These are phyloP conservation scores for Xylariaceae sp. DNA, from an alignment of 2,329 filamentous ascomycete species.

Conservation along the genomic window DNA sequence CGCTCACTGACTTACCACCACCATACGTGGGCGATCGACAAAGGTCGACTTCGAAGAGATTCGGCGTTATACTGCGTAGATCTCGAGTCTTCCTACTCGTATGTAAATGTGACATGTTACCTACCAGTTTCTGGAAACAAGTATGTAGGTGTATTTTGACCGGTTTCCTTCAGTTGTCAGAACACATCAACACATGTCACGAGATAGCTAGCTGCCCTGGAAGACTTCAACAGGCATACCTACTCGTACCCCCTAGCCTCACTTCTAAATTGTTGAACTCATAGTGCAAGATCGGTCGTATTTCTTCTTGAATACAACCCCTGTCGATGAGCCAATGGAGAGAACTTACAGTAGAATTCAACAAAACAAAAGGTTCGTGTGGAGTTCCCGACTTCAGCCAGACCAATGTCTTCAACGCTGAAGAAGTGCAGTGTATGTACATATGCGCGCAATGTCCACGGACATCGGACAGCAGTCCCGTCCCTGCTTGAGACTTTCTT, in stretches of 20 bases:
- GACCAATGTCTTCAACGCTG: neutral
- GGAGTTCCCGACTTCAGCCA: neutral
- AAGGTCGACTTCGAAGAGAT: neutral
- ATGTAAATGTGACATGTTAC: too few species aligned
- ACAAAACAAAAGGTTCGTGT: neutral
- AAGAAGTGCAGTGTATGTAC: constrained; percentile 4
- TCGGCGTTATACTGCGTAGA: neutral
- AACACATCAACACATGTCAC: neutral
- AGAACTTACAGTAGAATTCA: neutral
- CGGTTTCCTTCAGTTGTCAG: neutral
- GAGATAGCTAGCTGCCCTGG: neutral
- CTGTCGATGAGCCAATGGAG: neutral
- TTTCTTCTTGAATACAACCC: neutral
- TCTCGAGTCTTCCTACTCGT: too few species aligned
- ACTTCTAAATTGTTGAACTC: neutral
- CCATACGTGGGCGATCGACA: neutral
- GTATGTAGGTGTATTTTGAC: too few species aligned
- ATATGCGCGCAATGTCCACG: constrained; percentile 3
- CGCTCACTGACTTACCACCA: neutral
- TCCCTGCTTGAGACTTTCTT: neutral
- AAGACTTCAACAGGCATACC: neutral
- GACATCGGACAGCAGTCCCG: constrained; percentile 2
- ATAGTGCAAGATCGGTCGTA: neutral
- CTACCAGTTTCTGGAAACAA: too few species aligned
- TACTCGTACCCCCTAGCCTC: neutral